A percentile compares a stretch with the other conserved stretches of the same genome.
Conservation (phyloP, 2,329 filamentous ascomycete species). For the Colletotrichum endophyticum region DNA sequence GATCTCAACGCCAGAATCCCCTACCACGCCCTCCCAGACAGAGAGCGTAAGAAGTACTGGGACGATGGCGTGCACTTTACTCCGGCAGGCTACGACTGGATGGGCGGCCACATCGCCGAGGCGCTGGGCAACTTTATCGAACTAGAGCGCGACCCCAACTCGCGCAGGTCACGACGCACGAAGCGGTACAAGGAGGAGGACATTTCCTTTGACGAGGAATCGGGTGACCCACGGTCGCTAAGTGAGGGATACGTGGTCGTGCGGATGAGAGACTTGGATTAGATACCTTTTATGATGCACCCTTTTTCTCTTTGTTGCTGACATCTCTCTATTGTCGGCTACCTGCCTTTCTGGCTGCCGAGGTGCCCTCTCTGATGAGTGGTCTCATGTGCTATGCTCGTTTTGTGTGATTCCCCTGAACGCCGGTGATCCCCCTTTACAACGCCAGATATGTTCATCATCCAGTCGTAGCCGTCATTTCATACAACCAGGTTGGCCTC, state of each 20-base stretch:
- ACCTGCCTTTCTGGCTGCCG: neutral
- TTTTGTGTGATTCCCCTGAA: slow-evolving; percentile 11
- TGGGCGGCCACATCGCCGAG: slow-evolving; percentile 63
- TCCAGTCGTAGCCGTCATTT: neutral
- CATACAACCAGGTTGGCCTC: slow-evolving; percentile 55
- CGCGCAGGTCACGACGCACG: slow-evolving; percentile 27
- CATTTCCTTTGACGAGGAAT: slow-evolving; percentile 52
- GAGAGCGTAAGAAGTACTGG: slow-evolving; percentile 58
- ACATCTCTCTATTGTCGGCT: neutral
- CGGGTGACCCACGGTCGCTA: slow-evolving; percentile 48
- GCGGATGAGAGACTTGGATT: slow-evolving; percentile 56
- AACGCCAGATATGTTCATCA: slow-evolving; percentile 1
- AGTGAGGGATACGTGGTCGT: slow-evolving; percentile 61
- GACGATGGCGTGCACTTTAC: slow-evolving; percentile 67
- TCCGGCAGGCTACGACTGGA: slow-evolving; percentile 63
- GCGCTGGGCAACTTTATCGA: slow-evolving; percentile 50
- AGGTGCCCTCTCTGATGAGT: neutral
- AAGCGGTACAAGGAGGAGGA: slow-evolving; percentile 42
- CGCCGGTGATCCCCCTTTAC: neutral
- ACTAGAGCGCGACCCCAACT: slow-evolving; percentile 10
- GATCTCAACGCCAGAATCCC: slow-evolving; percentile 62
- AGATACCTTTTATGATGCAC: slow-evolving; percentile 24
- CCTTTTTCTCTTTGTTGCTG: neutral
- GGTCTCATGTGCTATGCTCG: slow-evolving; percentile 14
- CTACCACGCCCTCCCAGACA: slow-evolving; percentile 52